phyloP scores from a whole-genome alignment of 306 rosid genomes.

The Vigna reflexopilosa region DNA sequence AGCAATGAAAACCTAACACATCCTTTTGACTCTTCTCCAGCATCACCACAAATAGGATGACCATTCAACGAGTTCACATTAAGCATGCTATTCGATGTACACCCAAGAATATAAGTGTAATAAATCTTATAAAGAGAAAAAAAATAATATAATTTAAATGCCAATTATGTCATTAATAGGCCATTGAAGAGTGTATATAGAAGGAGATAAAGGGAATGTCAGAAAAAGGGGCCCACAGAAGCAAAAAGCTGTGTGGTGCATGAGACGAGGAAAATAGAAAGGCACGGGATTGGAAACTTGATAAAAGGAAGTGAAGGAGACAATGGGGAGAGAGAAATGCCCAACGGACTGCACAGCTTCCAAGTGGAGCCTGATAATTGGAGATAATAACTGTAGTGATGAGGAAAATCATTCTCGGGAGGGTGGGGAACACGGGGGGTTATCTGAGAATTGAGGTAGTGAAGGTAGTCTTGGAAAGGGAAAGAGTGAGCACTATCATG shows the following conservation, averaged over 20 bases:
- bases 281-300: background rate
- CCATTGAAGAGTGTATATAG: background rate
- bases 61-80: conserved; percentile 23
- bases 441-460: background rate
- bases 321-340: background rate
- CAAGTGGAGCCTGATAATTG: background rate
- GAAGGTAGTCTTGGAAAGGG: background rate
- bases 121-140: conserved; percentile 23
- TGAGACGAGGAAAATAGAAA: background rate
- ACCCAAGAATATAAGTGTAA: conserved; percentile 16
- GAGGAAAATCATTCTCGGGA: background rate
- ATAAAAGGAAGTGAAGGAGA: background rate
- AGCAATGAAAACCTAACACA: conserved; percentile 28
- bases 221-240: background rate
- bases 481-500: background rate
- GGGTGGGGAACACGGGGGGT: background rate
- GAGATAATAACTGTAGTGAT: conserved; percentile 1
- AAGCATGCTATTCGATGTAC: conserved; percentile 28
- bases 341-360: background rate
- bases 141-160: background rate
- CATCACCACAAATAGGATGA: conserved; percentile 19
- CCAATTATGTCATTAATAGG: conserved; percentile 9
- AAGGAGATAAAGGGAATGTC: background rate
- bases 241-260: background rate
- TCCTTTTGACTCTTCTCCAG: conserved; percentile 26